Evolutionary conservation across 257 asterid genomes (phyloP), one percentile per base, ranked within the genome.

Genomic region (Primulina tabacum): DNA sequence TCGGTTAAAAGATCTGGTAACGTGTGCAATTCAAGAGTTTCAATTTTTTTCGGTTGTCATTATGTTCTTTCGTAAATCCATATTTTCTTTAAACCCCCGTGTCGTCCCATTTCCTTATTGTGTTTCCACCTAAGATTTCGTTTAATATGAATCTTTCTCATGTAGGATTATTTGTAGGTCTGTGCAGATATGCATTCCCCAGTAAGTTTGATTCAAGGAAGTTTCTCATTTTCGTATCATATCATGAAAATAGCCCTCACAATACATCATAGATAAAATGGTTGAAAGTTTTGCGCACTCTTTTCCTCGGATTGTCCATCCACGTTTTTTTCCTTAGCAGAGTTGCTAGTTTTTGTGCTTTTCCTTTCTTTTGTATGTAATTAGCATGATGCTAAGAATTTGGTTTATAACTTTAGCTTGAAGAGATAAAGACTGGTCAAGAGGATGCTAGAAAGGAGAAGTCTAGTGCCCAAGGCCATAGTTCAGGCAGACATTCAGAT

Each of bases 1-100:
- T 33, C 89, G 71, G 77, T 81, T 94, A 76, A 86, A 80, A 38
- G 77, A 78, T 79, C 53, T 73, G 92, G 99, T 91, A 62, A 73
- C 77, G 18, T 63, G 18, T 60, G 68, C 57, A 28, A 64, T 56
- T 70, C 61, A 60, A 21, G 73, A 47, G 53, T 69, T 71, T 20
- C 34, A 33, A 20, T 14, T 18, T 35, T 69, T 72, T 68, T 58
- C 24, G 76, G 62, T 61, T 56, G 62, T 63, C 26, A 53, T 24
- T 33, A 12, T 59, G n/a, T 52, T n/a, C 4, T 20, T 58, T 38
- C 55, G 24, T 53, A 40, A 34, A 35, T 37, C 7, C 50, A 29
- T 60, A 2, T 53, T 59, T 70, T 11, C 18, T 53, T 53, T 63
- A 20, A 4, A 21, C 20, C 30, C 7, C 0, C 55, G 14, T 43